phyloP scores from a whole-genome alignment of 2,329 filamentous ascomycete genomes.

The Akanthomyces muscarius region DNA sequence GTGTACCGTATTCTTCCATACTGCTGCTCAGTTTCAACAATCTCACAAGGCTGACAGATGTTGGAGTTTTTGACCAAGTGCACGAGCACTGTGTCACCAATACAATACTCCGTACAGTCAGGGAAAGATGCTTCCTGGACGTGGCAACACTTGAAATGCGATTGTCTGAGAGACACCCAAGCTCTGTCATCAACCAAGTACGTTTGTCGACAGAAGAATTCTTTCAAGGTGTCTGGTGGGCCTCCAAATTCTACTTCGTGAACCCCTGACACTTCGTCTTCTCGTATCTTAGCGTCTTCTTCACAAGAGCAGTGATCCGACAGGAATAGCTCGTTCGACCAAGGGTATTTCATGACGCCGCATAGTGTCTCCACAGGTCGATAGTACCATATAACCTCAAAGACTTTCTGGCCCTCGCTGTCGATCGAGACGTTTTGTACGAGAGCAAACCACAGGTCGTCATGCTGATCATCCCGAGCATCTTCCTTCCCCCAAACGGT shows the following conservation, averaged over 20 bases:
- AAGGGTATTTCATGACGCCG: slow-evolving; percentile 62
- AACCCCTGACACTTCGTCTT: slow-evolving; percentile 53
- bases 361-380: slow-evolving; percentile 67
- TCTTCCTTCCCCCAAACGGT: slow-evolving; percentile 54
- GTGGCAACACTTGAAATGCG: slow-evolving; percentile 53
- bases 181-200: slow-evolving; percentile 57
- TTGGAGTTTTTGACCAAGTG: slow-evolving; percentile 24
- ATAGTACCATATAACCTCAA: slow-evolving; percentile 73
- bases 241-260: slow-evolving; percentile 57
- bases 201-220: slow-evolving; percentile 68
- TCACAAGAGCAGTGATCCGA: slow-evolving; percentile 72
- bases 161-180: slow-evolving; percentile 55
- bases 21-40: slow-evolving; percentile 40
- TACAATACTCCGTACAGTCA: slow-evolving; percentile 31
- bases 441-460: slow-evolving; percentile 65
- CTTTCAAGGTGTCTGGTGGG: slow-evolving; percentile 40
- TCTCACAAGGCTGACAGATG: slow-evolving; percentile 57
- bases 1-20: slow-evolving; percentile 28
- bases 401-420: slow-evolving; percentile 35
- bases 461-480: slow-evolving; percentile 38
- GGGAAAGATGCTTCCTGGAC: slow-evolving; percentile 9
- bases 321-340: slow-evolving; percentile 69
- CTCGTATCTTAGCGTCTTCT: slow-evolving; percentile 42
- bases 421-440: slow-evolving; percentile 53
- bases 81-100: slow-evolving; percentile 59